Evolutionary conservation across 75 land plant species (phyloP), one percentile per base, ranked within the genome.

Genomic region (Selaginella tamariscina): DNA sequence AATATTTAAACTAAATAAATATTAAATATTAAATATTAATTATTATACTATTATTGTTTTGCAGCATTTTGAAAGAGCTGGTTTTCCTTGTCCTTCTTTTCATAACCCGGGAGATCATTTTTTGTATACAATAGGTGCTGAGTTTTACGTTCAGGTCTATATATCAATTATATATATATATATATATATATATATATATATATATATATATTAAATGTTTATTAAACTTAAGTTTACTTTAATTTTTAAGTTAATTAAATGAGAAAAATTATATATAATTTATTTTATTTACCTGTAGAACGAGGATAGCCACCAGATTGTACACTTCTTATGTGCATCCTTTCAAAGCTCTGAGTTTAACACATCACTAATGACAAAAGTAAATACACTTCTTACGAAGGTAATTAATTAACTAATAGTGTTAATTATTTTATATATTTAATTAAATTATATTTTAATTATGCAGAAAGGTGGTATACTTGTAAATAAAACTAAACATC

Each of bases 391-490:
- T 29, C 9, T 31, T 8, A 28, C 24, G 27, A 31, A 31, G 30
- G 30, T 28, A 29, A 65, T 65, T 20, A 65, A 27, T 28, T 20
- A n/a, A n/a, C n/a, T n/a, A n/a, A n/a, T n/a, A n/a, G 54, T 11
- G 54, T 20, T 49, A 49, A 11, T 11, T 49, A 49, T 11, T 49
- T 49, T 20, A 49, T 11, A 20, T 11, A 11, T 49, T 20, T 49
- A 49, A 49, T 49, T 11, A 49, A 49, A 49, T 11, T 20, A 15
- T 23, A 9, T 15, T 60, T 9, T 15, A 5, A 21, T 31, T 13
- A 23, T 31, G 68, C 68, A 67, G 68, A 67, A 67, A 67, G 68
- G 68, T 1, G 68, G 31, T 1, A 54, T 67, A 28, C 68, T 67
- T 2, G 68, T 67, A 20, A 28, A 67, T 26, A 31, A n/a, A 22